Base-by-base conservation (phyloP, 108 stramenopile genomes). In the Heterococcus sp. region DNA sequence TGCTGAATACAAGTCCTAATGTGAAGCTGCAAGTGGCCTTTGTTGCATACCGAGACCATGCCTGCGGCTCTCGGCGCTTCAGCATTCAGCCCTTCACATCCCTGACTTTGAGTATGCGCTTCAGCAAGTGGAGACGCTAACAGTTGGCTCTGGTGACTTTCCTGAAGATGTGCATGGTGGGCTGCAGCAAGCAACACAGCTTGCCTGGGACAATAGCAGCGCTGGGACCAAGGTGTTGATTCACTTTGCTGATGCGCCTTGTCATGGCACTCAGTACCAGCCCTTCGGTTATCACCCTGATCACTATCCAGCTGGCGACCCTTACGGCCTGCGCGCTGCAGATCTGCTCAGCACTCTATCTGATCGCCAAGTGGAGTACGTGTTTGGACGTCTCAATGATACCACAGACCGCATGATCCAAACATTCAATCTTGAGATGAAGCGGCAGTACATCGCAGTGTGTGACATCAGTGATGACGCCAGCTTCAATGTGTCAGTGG, bases 121-220 rank as follows among this genome's bases (percentile, higher is more conserved):
- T n/a, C n/a, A n/a, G n/a, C n/a, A n/a, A n/a, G n/a, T n/a, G n/a
- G n/a, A n/a, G n/a, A n/a, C n/a, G n/a, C n/a, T n/a, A n/a, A n/a
- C n/a, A n/a, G n/a, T n/a, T n/a, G 84, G 85, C 14, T 78, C 69
- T 31, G 73, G n/a, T 14, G 76, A 84, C 27, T 38, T 38, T 34
- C 82, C 76, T 33, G 88, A 88, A 75, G 82, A 88, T 78, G 74
- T 88, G 64, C 82, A 81, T 29, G 77, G 76, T 27, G 88, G 71
- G 2, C 78, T 88, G 68, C 75, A 85, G 38, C 66, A 70, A 8
- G 73, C 73, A 35, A 79, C 82, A 71, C 40, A 38, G n/a, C 46
- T 58, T 8, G 21, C 8, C 46, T 58, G 46, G 46, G 46, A 21
- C 46, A 14, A 21, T 21, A 58, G 38, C 84, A 5, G 38, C 35